phyloP scores from a whole-genome alignment of 305 asterid species.

The Solanum aculeatissimum region DNA sequence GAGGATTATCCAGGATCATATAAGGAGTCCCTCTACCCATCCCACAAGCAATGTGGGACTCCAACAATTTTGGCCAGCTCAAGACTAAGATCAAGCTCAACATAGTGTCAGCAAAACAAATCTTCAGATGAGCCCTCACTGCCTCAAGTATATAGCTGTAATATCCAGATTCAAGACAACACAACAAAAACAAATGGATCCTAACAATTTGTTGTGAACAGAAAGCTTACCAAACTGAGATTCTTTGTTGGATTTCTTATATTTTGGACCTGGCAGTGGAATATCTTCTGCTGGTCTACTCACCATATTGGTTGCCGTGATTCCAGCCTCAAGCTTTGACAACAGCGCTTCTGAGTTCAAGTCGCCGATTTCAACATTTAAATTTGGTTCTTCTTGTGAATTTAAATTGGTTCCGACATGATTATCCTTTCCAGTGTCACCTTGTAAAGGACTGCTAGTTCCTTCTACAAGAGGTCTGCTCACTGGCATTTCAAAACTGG shows the following conservation, averaged over 20 bases:
- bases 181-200: neutral
- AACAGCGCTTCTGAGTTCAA: neutral
- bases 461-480: neutral
- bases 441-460: neutral
- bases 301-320: neutral
- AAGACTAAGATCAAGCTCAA: neutral
- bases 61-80: neutral
- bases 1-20: neutral
- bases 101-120: neutral
- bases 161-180: neutral
- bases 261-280: neutral
- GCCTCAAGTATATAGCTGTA: neutral
- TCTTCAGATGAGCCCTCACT: neutral
- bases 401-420: neutral
- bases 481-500: conserved; percentile 8
- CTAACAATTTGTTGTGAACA: neutral
- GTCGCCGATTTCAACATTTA: neutral
- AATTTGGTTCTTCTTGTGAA: neutral
- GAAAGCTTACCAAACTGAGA: neutral
- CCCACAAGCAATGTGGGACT: neutral
- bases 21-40: neutral
- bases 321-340: neutral
- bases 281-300: neutral
- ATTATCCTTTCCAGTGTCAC: neutral
- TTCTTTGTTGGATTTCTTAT: neutral